These are phyloP conservation scores for Alternaria atra DNA, from an alignment of 2,329 filamentous ascomycete species.

Conservation along the genomic window DNA sequence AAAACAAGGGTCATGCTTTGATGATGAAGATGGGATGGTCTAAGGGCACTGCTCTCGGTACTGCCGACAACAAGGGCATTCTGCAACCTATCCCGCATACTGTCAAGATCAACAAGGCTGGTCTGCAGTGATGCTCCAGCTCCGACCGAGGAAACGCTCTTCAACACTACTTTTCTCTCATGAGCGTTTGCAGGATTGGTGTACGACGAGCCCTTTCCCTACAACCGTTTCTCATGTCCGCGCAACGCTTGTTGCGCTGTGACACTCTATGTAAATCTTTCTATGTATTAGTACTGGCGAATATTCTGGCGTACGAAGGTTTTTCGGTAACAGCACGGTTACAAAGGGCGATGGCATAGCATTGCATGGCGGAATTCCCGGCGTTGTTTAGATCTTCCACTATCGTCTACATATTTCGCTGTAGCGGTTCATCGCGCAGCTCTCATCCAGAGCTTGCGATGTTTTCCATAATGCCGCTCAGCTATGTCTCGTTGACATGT, in stretches of 20 bases:
- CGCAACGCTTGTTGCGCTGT: background rate
- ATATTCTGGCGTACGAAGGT: background rate
- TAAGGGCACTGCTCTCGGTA: slow-evolving; percentile 83
- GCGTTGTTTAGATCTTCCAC: background rate
- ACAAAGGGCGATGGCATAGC: background rate
- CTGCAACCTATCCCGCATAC: slow-evolving; percentile 85
- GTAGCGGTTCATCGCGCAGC: background rate
- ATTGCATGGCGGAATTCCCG: slow-evolving; percentile 1
- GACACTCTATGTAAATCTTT: background rate
- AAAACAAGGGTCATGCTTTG: slow-evolving; percentile 86
- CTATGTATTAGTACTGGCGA: slow-evolving; percentile 1
- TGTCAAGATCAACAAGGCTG: slow-evolving; percentile 86
- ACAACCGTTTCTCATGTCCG: background rate
- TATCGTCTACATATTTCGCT: background rate
- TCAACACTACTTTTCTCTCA: background rate
- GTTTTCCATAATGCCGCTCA: background rate
- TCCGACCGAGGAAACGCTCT: background rate
- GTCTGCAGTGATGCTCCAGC: slow-evolving; percentile 59
- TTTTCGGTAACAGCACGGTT: background rate
- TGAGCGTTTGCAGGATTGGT: background rate
- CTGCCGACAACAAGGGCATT: slow-evolving; percentile 85
- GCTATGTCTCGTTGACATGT: background rate
- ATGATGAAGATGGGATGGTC: slow-evolving; percentile 98
- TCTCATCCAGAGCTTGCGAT: background rate
- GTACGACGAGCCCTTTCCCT: background rate